These are phyloP conservation scores for Obelidium mucronatum DNA, from an alignment of 192 early-diverging fungal genomes.

Conservation along the genomic window DNA sequence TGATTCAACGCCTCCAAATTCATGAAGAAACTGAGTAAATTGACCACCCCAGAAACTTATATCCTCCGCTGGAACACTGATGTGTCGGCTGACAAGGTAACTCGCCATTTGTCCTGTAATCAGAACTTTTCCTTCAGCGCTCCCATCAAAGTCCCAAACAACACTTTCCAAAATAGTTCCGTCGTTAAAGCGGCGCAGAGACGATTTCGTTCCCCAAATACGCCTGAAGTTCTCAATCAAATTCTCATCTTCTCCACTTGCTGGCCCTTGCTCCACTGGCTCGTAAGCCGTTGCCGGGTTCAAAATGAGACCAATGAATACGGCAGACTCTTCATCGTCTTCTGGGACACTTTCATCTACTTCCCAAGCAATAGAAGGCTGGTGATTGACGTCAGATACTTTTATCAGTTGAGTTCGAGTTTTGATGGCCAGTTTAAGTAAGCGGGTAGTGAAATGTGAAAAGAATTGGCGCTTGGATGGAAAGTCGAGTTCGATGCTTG, in stretches of 20 bases:
- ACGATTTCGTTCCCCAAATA: conserved; percentile 91
- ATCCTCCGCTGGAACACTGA: conserved; percentile 54
- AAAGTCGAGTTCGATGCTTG: conserved; percentile 46
- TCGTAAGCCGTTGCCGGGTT: conserved; percentile 71
- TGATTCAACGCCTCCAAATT: conserved; percentile 41
- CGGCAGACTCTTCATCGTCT: conserved; percentile 39
- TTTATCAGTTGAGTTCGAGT: conserved; percentile 44
- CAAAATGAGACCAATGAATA: conserved; percentile 73
- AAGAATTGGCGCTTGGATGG: conserved; percentile 44
- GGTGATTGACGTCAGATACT: conserved; percentile 14
- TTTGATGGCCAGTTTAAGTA: conserved; percentile 51
- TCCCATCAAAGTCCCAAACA: conserved; percentile 71
- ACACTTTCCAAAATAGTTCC: conserved; percentile 90
- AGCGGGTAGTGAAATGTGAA: conserved; percentile 34
- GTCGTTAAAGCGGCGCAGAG: conserved; percentile 94
- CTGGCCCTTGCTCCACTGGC: conserved; percentile 87
- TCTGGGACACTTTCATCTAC: conserved; percentile 37
- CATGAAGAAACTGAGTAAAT: conserved; percentile 67
- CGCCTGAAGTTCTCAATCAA: conserved; percentile 69
- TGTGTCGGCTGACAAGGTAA: conserved; percentile 80
- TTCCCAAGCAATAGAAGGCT: conserved; percentile 8
- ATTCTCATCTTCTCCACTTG: conserved; percentile 68
- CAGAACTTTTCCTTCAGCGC: conserved; percentile 67
- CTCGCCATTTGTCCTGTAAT: conserved; percentile 83
- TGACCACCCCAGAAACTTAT: conserved; percentile 72